phyloP scores from a whole-genome alignment of 768 basidiomycete species.

The Lepiota brunneoincarnata region DNA sequence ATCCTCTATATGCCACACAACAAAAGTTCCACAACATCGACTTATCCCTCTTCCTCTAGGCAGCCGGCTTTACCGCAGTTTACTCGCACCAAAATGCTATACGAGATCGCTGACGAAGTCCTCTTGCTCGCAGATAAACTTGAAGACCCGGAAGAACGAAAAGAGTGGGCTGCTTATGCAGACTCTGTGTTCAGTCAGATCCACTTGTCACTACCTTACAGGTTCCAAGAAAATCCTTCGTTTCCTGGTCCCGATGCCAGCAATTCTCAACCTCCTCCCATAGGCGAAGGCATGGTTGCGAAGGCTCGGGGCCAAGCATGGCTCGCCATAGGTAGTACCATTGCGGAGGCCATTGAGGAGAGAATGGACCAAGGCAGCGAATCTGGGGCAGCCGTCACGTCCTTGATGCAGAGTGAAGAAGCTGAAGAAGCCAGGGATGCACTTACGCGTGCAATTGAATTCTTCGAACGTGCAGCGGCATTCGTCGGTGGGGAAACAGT shows the following conservation, averaged over 20 bases:
- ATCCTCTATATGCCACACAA: constrained; percentile 69
- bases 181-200: constrained; percentile 62
- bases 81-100: constrained; percentile 28
- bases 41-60: background rate
- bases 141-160: constrained; percentile 38
- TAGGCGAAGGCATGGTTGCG: constrained; percentile 25
- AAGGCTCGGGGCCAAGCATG: constrained; percentile 51
- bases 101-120: constrained; percentile 58
- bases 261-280: background rate
- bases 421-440: constrained; percentile 57
- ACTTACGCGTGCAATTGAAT: constrained; percentile 40
- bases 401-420: constrained; percentile 42
- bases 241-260: background rate
- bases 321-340: constrained; percentile 54
- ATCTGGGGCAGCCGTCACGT: constrained; percentile 17
- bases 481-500: constrained; percentile 17
- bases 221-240: background rate
- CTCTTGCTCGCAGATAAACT: constrained; percentile 60
- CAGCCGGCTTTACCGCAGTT: constrained; percentile 11
- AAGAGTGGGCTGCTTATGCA: constrained; percentile 59
- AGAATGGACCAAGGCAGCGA: constrained; percentile 44
- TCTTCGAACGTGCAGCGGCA: constrained; percentile 39
- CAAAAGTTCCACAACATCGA: constrained; percentile 16
- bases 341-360: constrained; percentile 54
- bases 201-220: constrained; percentile 43